Evolutionary conservation across 2,329 filamentous ascomycete species (phyloP).

Genomic region (Myriosclerotinia duriaeana): DNA sequence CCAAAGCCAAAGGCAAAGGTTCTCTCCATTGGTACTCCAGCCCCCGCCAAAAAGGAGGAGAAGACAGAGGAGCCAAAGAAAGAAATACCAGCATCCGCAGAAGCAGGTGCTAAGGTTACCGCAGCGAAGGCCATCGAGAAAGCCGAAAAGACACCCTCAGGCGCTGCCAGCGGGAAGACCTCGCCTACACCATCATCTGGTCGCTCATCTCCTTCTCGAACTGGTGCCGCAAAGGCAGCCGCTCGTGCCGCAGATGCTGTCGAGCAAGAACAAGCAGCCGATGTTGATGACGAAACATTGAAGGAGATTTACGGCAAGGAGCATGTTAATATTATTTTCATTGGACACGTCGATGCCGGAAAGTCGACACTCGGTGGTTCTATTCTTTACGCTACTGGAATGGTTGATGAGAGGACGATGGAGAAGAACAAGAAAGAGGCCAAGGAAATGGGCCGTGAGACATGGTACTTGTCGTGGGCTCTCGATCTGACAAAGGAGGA

Average conservation of each 20-base stretch:
- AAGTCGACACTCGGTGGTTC: constrained; percentile 95
- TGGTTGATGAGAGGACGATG: constrained; percentile 98
- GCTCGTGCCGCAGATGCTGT: constrained; percentile 77
- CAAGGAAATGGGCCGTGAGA: constrained; percentile 93
- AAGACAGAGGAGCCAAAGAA: constrained; percentile 55
- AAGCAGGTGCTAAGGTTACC: constrained; percentile 78
- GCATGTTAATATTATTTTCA: constrained; percentile 92
- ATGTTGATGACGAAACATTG: constrained; percentile 80
- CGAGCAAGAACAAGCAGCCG: constrained; percentile 64
- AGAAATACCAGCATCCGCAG: constrained; percentile 43
- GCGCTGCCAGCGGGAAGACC: constrained; percentile 63
- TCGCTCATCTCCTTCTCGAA: constrained; percentile 73
- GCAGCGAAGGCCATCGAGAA: constrained; percentile 91
- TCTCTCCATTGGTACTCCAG: constrained; percentile 66
- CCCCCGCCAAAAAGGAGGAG: constrained; percentile 50
- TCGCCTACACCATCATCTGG: constrained; percentile 83
- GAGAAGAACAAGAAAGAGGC: constrained; percentile 98
- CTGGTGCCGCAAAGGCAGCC: constrained; percentile 52
- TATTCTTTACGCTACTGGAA: constrained; percentile 89
- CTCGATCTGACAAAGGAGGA: constrained; percentile 97
- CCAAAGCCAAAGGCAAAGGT: constrained; percentile 63
- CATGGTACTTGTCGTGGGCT: constrained; percentile 98
- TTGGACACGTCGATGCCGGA: constrained; percentile 96
- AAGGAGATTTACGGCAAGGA: constrained; percentile 97
- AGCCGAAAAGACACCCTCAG: constrained; percentile 67